These are phyloP conservation scores for Malus hybrid DNA, from an alignment of 331 rosid genomes.

Conservation along the genomic window DNA sequence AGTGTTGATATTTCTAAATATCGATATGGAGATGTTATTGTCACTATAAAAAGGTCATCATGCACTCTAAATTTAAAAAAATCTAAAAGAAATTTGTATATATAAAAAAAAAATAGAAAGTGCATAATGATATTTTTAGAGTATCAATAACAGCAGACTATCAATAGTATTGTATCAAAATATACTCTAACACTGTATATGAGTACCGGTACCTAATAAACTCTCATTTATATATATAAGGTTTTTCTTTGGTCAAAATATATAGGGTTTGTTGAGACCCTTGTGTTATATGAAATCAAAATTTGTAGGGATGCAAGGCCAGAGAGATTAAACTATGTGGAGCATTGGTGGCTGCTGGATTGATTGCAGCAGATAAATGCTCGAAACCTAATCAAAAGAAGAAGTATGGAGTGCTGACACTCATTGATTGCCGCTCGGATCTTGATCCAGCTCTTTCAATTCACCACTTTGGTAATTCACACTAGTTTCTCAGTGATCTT, in stretches of 20 bases:
- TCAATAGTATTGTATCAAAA: too few species aligned
- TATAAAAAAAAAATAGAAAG: too few species aligned
- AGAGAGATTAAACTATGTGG: slow-evolving; percentile 50
- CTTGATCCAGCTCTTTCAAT: slow-evolving; percentile 31
- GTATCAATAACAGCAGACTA: too few species aligned
- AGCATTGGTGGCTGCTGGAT: slow-evolving; percentile 44
- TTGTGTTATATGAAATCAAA: neutral
- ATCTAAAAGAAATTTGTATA: too few species aligned
- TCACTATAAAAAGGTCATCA: too few species aligned
- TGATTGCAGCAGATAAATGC: slow-evolving; percentile 38
- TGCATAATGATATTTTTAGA: too few species aligned
- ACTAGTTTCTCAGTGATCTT: neutral
- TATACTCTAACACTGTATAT: neutral
- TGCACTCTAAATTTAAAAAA: too few species aligned
- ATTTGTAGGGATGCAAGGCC: slow-evolving; percentile 19
- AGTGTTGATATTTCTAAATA: too few species aligned
- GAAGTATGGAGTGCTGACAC: slow-evolving; percentile 45
- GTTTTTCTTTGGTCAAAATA: neutral
- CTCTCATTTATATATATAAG: too few species aligned
- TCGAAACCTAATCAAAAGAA: slow-evolving; percentile 8
- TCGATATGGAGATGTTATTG: too few species aligned
- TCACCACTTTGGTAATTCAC: slow-evolving; percentile 31
- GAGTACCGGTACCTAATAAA: neutral
- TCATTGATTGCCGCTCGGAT: slow-evolving; percentile 41
- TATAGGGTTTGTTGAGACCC: neutral